Conservation (phyloP, 441 rosid genomes). For the Codiaeum variegatum region DNA sequence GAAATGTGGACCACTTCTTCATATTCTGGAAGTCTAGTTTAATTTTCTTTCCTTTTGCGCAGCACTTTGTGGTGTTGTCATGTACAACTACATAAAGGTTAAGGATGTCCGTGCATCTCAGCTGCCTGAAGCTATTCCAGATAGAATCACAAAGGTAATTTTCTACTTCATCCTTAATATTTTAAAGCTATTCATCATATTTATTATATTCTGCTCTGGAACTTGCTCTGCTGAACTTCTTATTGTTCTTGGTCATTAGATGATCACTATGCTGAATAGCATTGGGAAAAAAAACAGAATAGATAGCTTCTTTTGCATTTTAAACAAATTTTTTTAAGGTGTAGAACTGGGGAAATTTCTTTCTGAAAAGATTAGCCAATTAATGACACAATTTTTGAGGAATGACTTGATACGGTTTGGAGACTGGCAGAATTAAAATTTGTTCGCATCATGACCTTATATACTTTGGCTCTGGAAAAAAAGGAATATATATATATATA, state of each 20-base stretch:
- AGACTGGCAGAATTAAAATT: background rate
- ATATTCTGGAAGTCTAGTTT: conserved; percentile 2
- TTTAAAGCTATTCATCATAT: background rate
- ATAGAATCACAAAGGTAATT: conserved; percentile 69
- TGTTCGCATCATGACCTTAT: background rate
- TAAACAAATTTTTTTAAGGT: background rate
- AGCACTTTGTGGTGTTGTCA: conserved; percentile 97
- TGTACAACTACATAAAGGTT: conserved; percentile 93
- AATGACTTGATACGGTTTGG: background rate
- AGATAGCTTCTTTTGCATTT: background rate
- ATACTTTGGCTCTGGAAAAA: too few relatives aligned
- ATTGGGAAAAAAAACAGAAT: background rate
- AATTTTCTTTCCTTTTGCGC: conserved; percentile 18
- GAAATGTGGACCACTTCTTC: background rate
- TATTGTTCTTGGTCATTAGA: background rate
- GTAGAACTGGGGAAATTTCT: background rate
- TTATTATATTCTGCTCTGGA: background rate
- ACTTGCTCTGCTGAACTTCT: background rate
- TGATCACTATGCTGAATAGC: background rate
- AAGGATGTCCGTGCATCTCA: conserved; percentile 85
- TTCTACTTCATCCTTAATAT: background rate
- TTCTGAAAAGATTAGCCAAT: background rate
- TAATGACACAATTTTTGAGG: background rate
- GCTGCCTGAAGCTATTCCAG: conserved; percentile 63
- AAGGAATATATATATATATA: too few relatives aligned